Percentiles rank a stretch among this genome's conserved stretches.
Conservation (phyloP, 2,329 filamentous ascomycete species). For the Apiospora aurea region DNA sequence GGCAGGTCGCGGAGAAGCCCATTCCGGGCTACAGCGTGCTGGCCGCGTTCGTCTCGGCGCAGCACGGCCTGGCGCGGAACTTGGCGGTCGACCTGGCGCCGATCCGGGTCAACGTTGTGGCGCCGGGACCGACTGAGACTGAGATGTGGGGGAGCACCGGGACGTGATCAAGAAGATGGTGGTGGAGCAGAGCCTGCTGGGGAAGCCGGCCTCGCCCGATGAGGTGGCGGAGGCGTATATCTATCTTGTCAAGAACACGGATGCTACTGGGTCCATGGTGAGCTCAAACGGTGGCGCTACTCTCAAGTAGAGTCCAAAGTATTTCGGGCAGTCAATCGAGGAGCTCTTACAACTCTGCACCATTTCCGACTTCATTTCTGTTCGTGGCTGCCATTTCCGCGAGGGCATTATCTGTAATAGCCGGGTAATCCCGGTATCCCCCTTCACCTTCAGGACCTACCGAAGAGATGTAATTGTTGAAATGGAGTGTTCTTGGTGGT, state of each 20-base stretch:
- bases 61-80: constrained; percentile 59
- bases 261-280: constrained; percentile 45
- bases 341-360: too few relatives aligned
- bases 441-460: too few relatives aligned
- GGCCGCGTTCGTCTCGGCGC: constrained; percentile 54
- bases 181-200: constrained; percentile 31
- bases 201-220: constrained; percentile 42
- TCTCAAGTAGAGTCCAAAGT: neutral
- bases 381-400: too few relatives aligned
- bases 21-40: constrained; percentile 58
- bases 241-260: constrained; percentile 51
- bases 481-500: too few relatives aligned
- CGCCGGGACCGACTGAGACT: constrained; percentile 61
- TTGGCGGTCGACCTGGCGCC: constrained; percentile 70
- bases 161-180: constrained; percentile 34
- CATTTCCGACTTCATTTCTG: too few relatives aligned
- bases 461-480: too few relatives aligned
- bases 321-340: too few relatives aligned
- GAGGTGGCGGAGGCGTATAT: constrained; percentile 53
- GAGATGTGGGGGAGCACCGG: constrained; percentile 46
- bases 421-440: too few relatives aligned
- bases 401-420: too few relatives aligned
- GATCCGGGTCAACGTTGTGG: constrained; percentile 67
- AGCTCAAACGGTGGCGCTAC: constrained; percentile 35
- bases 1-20: constrained; percentile 58